Percentiles rank a stretch among this genome's conserved stretches.
These are phyloP conservation scores for Lyophyllum semitale DNA, from an alignment of 768 basidiomycete genomes.

Conservation along the genomic window DNA sequence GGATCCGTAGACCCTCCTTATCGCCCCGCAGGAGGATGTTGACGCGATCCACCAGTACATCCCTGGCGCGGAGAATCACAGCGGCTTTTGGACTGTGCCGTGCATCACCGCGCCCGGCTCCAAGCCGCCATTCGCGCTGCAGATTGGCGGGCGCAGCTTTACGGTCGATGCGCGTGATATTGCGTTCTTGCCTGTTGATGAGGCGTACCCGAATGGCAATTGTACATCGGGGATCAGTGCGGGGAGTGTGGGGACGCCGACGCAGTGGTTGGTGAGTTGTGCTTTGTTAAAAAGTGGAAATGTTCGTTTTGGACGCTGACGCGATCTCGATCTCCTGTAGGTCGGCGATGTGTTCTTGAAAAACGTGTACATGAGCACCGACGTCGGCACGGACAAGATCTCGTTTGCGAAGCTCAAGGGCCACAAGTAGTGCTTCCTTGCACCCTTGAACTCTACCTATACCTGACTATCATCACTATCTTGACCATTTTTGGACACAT, in stretches of 20 bases:
- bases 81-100: slow-evolving; percentile 57
- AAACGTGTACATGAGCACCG: slow-evolving; percentile 40
- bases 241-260: slow-evolving; percentile 49
- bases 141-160: slow-evolving; percentile 60
- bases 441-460: neutral
- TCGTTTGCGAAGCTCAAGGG: slow-evolving; percentile 30
- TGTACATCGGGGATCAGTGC: slow-evolving; percentile 65
- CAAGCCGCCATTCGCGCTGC: slow-evolving; percentile 48
- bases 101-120: slow-evolving; percentile 48
- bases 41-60: slow-evolving; percentile 55
- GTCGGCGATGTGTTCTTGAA: slow-evolving; percentile 45
- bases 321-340: slow-evolving; percentile 13
- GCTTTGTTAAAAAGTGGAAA: too few relatives aligned
- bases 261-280: slow-evolving; percentile 63
- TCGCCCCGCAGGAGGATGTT: slow-evolving; percentile 43
- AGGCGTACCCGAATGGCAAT: slow-evolving; percentile 46
- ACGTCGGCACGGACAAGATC: slow-evolving; percentile 34
- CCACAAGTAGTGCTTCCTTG: neutral
- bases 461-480: neutral
- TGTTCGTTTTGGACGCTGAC: too few relatives aligned
- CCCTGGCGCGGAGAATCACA: slow-evolving; percentile 53
- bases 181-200: slow-evolving; percentile 50
- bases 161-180: slow-evolving; percentile 62
- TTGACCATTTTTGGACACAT: too few relatives aligned
- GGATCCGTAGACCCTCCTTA: slow-evolving; percentile 16